These are phyloP conservation scores for Aspergillus nanangensis DNA, from an alignment of 495 filamentous ascomycete species.

Conservation along the genomic window DNA sequence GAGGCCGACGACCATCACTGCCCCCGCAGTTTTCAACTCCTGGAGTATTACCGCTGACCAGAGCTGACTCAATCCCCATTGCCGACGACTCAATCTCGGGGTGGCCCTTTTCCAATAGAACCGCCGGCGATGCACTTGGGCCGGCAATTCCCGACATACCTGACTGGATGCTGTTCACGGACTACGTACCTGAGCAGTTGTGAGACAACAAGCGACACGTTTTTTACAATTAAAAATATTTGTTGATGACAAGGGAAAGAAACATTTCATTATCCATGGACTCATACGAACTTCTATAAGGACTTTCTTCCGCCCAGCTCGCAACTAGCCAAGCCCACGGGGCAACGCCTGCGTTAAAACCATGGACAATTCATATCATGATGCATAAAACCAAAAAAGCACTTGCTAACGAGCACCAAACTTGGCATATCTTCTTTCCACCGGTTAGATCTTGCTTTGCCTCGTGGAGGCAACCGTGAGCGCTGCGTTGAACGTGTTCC, in stretches of 20 bases:
- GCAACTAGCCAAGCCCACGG: too few relatives aligned
- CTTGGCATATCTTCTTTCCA: too few relatives aligned
- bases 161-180: conserved; percentile 28
- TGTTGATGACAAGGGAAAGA: too few relatives aligned
- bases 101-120: conserved; percentile 17
- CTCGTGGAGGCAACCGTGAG: conserved; percentile 12
- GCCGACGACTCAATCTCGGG: conserved; percentile 1
- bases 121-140: conserved; percentile 5
- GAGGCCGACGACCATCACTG: neutral
- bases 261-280: neutral
- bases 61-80: neutral
- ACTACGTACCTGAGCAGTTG: conserved; percentile 16
- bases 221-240: too few relatives aligned
- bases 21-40: neutral
- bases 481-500: conserved; percentile 12
- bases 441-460: conserved; percentile 20
- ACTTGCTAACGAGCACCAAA: too few relatives aligned
- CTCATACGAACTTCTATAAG: too few relatives aligned
- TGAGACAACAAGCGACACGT: conserved; percentile 2
- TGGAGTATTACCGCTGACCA: too few relatives aligned
- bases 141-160: conserved; percentile 20
- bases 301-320: too few relatives aligned
- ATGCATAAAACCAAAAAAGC: too few relatives aligned
- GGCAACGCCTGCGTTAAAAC: too few relatives aligned
- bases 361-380: too few relatives aligned